phyloP scores from a whole-genome alignment of 2,329 filamentous ascomycete species.

The Arthroderma uncinatum region DNA sequence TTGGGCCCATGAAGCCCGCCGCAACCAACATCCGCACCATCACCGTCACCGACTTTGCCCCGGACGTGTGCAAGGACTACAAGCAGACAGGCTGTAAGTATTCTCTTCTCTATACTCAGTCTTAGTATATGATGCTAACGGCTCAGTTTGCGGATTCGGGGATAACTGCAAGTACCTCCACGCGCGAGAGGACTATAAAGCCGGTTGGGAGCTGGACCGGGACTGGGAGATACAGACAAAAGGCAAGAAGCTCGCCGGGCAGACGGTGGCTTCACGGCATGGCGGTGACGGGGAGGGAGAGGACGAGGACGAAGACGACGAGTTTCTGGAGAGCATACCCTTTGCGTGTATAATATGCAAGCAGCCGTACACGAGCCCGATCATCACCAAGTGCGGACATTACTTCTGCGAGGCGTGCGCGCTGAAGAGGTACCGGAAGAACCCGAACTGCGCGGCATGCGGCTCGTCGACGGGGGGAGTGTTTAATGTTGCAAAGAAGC shows the following conservation, averaged over 20 bases:
- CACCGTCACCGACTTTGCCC: slow-evolving; percentile 80
- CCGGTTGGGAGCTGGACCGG: slow-evolving; percentile 88
- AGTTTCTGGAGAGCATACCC: slow-evolving; percentile 69
- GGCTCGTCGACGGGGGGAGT: slow-evolving; percentile 76
- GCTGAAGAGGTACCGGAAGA: slow-evolving; percentile 71
- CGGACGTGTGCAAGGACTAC: slow-evolving; percentile 92
- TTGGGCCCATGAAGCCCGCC: slow-evolving; percentile 75
- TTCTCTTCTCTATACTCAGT: no score
- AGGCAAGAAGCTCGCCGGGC: slow-evolving; percentile 37
- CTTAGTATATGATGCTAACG: no score
- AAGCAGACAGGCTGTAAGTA: slow-evolving; percentile 53
- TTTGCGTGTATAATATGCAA: slow-evolving; percentile 85
- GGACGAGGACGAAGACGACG: slow-evolving; percentile 52
- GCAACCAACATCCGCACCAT: slow-evolving; percentile 82
- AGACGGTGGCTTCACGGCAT: slow-evolving; percentile 40
- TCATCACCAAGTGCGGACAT: slow-evolving; percentile 83
- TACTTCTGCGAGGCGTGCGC: slow-evolving; percentile 94
- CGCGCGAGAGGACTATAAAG: slow-evolving; percentile 56
- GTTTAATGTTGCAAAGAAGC: slow-evolving; percentile 75
- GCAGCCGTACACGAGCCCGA: slow-evolving; percentile 62
- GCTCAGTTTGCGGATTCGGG: slow-evolving; percentile 48
- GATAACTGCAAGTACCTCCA: slow-evolving; percentile 67
- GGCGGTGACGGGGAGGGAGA: slow-evolving; percentile 33
- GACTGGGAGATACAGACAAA: slow-evolving; percentile 80
- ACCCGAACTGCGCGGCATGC: slow-evolving; percentile 77